Percentiles rank a stretch among this genome's conserved stretches.
Conservation (phyloP, 2,329 filamentous ascomycete genomes). For the Stemphylium lycopersici region DNA sequence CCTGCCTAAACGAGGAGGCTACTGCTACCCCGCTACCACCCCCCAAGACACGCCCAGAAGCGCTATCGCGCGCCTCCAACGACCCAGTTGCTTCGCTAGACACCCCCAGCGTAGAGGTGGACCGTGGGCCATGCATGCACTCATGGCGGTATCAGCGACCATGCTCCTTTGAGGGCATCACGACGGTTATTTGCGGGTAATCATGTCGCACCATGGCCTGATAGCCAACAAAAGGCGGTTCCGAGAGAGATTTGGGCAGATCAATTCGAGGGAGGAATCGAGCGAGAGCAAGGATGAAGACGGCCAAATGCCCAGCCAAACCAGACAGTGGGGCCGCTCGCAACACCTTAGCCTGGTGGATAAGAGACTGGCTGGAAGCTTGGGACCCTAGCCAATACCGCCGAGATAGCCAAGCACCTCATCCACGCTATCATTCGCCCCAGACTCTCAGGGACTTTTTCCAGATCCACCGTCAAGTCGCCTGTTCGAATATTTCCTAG, state of each 20-base stretch:
- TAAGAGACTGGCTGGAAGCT: slow-evolving; percentile 16
- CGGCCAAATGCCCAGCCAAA: neutral
- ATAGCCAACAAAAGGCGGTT: neutral
- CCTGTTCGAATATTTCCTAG: slow-evolving; percentile 1
- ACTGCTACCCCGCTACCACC: slow-evolving; percentile 13
- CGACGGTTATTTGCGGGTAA: slow-evolving; percentile 12
- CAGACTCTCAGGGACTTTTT: neutral
- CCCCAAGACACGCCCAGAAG: slow-evolving; percentile 12
- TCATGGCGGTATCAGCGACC: slow-evolving; percentile 5
- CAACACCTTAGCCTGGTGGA: neutral
- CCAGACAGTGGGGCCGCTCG: slow-evolving; percentile 5
- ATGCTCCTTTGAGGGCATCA: neutral
- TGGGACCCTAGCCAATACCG: slow-evolving; percentile 10
- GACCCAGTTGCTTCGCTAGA: slow-evolving; percentile 1
- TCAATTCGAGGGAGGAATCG: neutral
- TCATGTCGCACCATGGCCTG: neutral
- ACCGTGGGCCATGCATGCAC: neutral
- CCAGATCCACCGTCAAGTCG: neutral
- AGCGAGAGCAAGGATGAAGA: neutral
- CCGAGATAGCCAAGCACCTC: slow-evolving; percentile 1
- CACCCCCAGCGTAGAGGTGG: neutral
- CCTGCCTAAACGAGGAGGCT: slow-evolving; percentile 14
- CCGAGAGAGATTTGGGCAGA: neutral
- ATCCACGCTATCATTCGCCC: slow-evolving; percentile 3
- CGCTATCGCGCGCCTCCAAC: slow-evolving; percentile 13